Evolutionary conservation across 371 early-diverging fungal genomes (phyloP), one percentile per base, ranked within the genome.

Genomic region (Mucor lusitanicus): DNA sequence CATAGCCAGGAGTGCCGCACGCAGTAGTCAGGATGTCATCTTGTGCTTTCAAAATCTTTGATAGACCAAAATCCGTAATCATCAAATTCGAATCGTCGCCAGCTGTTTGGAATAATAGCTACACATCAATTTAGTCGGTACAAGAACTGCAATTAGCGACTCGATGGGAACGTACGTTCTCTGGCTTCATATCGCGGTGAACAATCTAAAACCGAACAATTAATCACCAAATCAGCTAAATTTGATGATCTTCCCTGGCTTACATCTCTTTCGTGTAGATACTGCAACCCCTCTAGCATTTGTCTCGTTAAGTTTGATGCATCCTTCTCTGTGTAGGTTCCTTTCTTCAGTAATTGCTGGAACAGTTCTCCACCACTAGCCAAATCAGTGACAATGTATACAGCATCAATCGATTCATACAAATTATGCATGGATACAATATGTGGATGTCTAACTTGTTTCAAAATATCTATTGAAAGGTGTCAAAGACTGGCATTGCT

Each of bases 341-440:
- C 94, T 42, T 90, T 87, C 21, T 85, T 82, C 50, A 93, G 83
- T 40, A 95, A 86, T 30, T 92, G 92, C 33, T 93, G 92, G 74
- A 93, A 95, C 21, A 95, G 80, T 74, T 95, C 95, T 12, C 95
- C 95, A 46, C 95, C 95, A 23, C 89, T 90, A 12, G 93, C 94
- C 15, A 94, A 85, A 75, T 93, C 93, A 66, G 93, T 92, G 7
- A 95, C 88, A 44, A 95, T 83, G 71, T 91, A 95, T 25, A 95
- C 91, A 32, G 92, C 93, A 60, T 83, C 87, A 25, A 87, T 87
- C 30, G 90, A 86, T 77, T 95, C 93, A 73, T 87, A 93, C 72
- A 92, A 78, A 64, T 90, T 90, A 68, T 88, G 90, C 71, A 95
- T 81, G 25, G 91, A 89, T 46, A 93, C 88, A 75, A 93, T 92